Evolutionary conservation across 352 stramenopile species (phyloP).

Genomic region (Globisporangium takayamanum): DNA sequence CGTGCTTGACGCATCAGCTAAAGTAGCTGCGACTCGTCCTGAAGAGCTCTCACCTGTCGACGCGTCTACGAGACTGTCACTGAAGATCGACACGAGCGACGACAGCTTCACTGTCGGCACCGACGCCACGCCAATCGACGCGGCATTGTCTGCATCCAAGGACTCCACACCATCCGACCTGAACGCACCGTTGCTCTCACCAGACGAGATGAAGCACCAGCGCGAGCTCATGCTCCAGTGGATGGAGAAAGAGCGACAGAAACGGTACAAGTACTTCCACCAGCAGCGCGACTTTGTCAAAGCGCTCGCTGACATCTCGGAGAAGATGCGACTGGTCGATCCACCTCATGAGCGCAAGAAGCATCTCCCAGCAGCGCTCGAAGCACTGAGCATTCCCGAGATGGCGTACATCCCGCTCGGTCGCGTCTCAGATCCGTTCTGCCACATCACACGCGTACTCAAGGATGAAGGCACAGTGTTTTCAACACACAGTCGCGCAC

Average conservation of each 20-base stretch:
- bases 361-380: constrained; percentile 40
- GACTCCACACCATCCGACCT: too few relatives aligned
- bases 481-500: constrained; percentile 69
- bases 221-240: constrained; percentile 57
- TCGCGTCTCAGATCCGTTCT: constrained; percentile 63
- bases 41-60: constrained; percentile 4
- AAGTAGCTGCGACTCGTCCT: constrained; percentile 2
- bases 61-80: not conserved
- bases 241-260: constrained; percentile 74
- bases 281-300: constrained; percentile 73
- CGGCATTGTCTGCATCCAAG: not conserved
- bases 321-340: constrained; percentile 60
- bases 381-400: constrained; percentile 37
- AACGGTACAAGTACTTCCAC: constrained; percentile 80
- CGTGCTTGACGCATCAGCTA: not conserved
- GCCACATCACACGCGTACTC: constrained; percentile 57
- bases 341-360: constrained; percentile 60
- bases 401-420: constrained; percentile 78
- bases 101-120: not conserved
- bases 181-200: not conserved
- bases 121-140: not conserved
- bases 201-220: constrained; percentile 21
- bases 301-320: constrained; percentile 60
- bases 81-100: constrained; percentile 3
- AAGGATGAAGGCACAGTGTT: constrained; percentile 74